Conservation (phyloP, 371 early-diverging fungal genomes). For the Mitosporidium daphniae region DNA sequence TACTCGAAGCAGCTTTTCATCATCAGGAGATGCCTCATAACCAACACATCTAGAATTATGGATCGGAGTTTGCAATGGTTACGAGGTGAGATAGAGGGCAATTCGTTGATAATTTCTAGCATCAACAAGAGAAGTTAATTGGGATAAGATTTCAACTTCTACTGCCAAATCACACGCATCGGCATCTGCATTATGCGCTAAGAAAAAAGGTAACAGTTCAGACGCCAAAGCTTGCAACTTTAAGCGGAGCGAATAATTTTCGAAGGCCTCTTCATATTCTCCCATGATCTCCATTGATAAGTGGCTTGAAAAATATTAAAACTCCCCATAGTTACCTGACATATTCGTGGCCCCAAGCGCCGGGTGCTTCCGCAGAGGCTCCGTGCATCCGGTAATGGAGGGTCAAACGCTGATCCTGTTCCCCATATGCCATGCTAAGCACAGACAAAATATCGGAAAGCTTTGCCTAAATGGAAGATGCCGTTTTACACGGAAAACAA, state of each 20-base stretch:
- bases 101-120: slow-evolving; percentile 59
- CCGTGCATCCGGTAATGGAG: slow-evolving; percentile 46
- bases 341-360: slow-evolving; percentile 93
- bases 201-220: slow-evolving; percentile 57
- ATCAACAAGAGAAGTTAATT: slow-evolving; percentile 29
- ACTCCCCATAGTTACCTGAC: slow-evolving; percentile 17
- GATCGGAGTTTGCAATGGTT: slow-evolving; percentile 3
- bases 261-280: slow-evolving; percentile 23
- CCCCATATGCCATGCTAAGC: slow-evolving; percentile 63
- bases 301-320: slow-evolving; percentile 13
- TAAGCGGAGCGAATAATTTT: slow-evolving; percentile 10
- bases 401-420: slow-evolving; percentile 28
- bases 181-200: slow-evolving; percentile 77
- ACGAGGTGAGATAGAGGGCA: slow-evolving; percentile 67
- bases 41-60: slow-evolving; percentile 27
- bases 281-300: slow-evolving; percentile 53
- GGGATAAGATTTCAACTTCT: slow-evolving; percentile 39
- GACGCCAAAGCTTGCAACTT: slow-evolving; percentile 26
- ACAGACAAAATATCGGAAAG: slow-evolving; percentile 77
- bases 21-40: slow-evolving; percentile 53
- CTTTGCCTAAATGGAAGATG: not conserved
- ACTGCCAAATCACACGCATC: slow-evolving; percentile 74
- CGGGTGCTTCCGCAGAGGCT: slow-evolving; percentile 19
- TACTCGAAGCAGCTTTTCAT: slow-evolving; percentile 32
- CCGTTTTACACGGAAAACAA: too few relatives aligned